These are phyloP conservation scores for Acacia melanoxylon DNA, from an alignment of 306 rosid species.

Conservation along the genomic window DNA sequence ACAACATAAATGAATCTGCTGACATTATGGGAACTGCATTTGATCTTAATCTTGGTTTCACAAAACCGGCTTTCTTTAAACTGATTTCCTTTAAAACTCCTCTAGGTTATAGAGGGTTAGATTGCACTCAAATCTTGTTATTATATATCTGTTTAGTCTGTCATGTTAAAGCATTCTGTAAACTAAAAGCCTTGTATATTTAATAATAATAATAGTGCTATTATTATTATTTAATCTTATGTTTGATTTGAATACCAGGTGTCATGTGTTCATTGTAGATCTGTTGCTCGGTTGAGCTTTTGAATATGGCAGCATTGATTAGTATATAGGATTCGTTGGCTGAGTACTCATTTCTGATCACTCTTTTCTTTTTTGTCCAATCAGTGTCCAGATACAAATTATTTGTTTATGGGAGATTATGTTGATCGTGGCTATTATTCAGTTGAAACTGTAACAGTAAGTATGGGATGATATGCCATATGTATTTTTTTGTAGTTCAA, in stretches of 20 bases:
- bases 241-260: neutral
- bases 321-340: neutral
- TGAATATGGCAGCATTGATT: slow-evolving; percentile 1
- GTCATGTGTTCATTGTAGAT: neutral
- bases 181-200: neutral
- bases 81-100: neutral
- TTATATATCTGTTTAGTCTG: neutral
- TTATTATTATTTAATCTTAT: neutral
- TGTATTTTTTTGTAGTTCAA: neutral
- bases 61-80: slow-evolving; percentile 1
- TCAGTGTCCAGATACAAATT: slow-evolving; percentile 98
- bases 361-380: slow-evolving; percentile 20
- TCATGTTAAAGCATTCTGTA: neutral
- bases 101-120: neutral
- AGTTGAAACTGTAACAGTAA: slow-evolving; percentile 92
- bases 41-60: neutral
- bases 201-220: too few species aligned
- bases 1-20: neutral
- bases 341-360: slow-evolving; percentile 32
- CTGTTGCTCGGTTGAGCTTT: neutral
- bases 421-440: slow-evolving; percentile 99
- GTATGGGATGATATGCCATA: slow-evolving; percentile 31
- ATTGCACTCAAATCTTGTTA: neutral
- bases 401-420: slow-evolving; percentile 97
- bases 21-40: slow-evolving; percentile 6